Base-by-base conservation (phyloP, 2,329 filamentous ascomycete species). In the Rhynchosporium agropyri region DNA sequence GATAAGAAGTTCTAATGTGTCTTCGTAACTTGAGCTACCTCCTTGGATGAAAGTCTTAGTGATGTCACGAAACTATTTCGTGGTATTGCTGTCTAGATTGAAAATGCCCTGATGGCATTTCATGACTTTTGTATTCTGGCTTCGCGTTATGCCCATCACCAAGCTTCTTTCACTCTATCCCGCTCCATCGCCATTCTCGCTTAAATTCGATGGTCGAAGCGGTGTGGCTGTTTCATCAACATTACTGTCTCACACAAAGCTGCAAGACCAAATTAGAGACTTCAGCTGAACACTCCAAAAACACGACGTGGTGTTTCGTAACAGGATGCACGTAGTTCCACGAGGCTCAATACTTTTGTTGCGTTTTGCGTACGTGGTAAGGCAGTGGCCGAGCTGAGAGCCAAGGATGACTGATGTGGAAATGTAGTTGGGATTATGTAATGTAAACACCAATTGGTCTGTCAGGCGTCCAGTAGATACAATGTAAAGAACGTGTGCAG, bases 381-480 rank as follows among this genome's bases (percentile, higher is more conserved):
- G 15, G 20, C 3, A 28, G n/a, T 53, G 50, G 33, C 9, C 15
- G 51, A 42, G 51, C 51, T 53, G 33, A 54, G 15, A 54, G 51
- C 36, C 51, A 42, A n/a, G 28, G 36, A 28, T 54, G 51, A 54
- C 51, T 54, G 42, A 54, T 7, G 13, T 20, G 10, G 40, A 26
- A 54, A 12, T 20, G 51, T 40, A 42, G 36, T 42, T 54, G 51
- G 15, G 40, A 54, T 54, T 54, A 54, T 54, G 51, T 54, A 54
- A 54, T 54, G 51, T 54, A 54, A 54, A 54, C 51, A 54, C 33
- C 15, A 54, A 42, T n/a, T 54, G 51, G 51, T 40, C 20, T 54
- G 51, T 40, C 33, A 15, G 38, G 38, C 33, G 36, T 42, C n/a
- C n/a, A 38, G n/a, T 7, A 36, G 9, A 54, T 29, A 42, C 26